Evolutionary conservation across 176 grass and related monocot species (phyloP).

Genomic region (Lolium rigidum): DNA sequence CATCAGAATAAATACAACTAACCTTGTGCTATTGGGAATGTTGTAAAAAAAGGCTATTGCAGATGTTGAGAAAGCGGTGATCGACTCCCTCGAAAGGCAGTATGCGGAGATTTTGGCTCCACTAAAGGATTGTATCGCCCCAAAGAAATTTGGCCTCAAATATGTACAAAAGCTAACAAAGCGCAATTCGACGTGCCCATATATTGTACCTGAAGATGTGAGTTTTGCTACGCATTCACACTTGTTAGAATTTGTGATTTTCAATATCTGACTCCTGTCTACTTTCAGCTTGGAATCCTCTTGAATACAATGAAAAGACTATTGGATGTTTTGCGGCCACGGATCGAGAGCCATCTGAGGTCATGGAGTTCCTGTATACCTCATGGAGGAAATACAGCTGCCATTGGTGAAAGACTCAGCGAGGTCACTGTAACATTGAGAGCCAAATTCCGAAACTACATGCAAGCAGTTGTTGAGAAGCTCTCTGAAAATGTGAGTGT

Average conservation of each 20-base stretch:
- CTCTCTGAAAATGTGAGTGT: constrained; percentile 88
- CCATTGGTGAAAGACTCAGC: constrained; percentile 80
- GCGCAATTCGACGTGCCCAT: constrained; percentile 78
- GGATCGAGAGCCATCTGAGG: constrained; percentile 84
- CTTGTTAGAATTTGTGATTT: constrained; percentile 25
- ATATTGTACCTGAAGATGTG: constrained; percentile 85
- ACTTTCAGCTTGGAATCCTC: constrained; percentile 85
- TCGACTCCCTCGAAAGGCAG: constrained; percentile 85
- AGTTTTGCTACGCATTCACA: constrained; percentile 35
- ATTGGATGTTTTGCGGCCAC: constrained; percentile 81
- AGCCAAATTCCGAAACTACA: constrained; percentile 95
- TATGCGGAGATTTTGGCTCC: constrained; percentile 91
- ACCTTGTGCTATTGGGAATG: constrained; percentile 40
- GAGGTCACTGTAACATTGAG: constrained; percentile 89
- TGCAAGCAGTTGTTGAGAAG: constrained; percentile 96
- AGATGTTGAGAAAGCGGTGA: constrained; percentile 95
- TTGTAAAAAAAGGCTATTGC: constrained; percentile 88
- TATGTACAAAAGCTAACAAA: constrained; percentile 94
- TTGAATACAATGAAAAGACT: constrained; percentile 98
- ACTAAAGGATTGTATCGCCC: constrained; percentile 82
- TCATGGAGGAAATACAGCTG: constrained; percentile 61
- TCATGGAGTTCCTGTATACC: constrained; percentile 97
- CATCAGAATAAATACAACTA: constrained; percentile 32
- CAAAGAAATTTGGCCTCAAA: constrained; percentile 98
- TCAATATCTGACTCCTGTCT: constrained; percentile 30